A percentile compares a stretch with the other conserved stretches of the same genome.
phyloP scores from a whole-genome alignment of 345 rosid species.

The Kandelia obovata region DNA sequence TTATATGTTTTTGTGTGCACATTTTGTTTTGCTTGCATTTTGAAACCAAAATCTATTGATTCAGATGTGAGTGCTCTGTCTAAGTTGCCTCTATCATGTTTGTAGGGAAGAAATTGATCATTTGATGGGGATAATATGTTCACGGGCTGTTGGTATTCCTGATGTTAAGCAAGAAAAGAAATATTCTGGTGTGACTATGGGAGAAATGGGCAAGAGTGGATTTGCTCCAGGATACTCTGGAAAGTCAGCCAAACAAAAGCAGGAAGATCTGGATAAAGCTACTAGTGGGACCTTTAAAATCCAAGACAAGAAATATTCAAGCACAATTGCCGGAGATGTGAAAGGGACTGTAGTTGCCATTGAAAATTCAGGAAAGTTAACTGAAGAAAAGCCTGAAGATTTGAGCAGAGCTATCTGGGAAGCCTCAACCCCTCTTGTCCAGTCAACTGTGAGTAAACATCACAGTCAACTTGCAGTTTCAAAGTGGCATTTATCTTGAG shows the following conservation, averaged over 20 bases:
- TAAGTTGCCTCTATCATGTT: slow-evolving; percentile 18
- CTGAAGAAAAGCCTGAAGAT: slow-evolving; percentile 37
- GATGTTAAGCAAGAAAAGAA: slow-evolving; percentile 20
- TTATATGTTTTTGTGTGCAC: too few relatives aligned
- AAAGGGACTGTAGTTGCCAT: slow-evolving; percentile 27
- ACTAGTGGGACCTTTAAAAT: slow-evolving; percentile 31
- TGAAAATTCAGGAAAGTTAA: slow-evolving; percentile 36
- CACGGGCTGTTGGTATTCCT: slow-evolving; percentile 52
- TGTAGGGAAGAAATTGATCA: slow-evolving; percentile 69
- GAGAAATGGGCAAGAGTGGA: slow-evolving; percentile 28
- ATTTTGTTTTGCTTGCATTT: too few relatives aligned
- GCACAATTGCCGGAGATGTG: slow-evolving; percentile 26
- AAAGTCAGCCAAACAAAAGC: slow-evolving; percentile 34
- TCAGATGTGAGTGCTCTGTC: slow-evolving; percentile 6
- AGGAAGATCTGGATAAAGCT: slow-evolving; percentile 35
- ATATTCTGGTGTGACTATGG: slow-evolving; percentile 19
- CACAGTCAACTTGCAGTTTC: neutral
- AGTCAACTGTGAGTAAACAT: slow-evolving; percentile 46
- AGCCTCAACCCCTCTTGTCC: slow-evolving; percentile 38
- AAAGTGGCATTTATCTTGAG: neutral
- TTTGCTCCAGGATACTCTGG: slow-evolving; percentile 32
- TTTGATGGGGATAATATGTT: slow-evolving; percentile 56
- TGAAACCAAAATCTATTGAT: too few relatives aligned
- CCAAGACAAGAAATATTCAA: slow-evolving; percentile 31
- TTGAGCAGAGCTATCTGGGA: slow-evolving; percentile 31